These are phyloP conservation scores for Coemansia furcata DNA, from an alignment of 192 early-diverging fungal species.

Conservation along the genomic window DNA sequence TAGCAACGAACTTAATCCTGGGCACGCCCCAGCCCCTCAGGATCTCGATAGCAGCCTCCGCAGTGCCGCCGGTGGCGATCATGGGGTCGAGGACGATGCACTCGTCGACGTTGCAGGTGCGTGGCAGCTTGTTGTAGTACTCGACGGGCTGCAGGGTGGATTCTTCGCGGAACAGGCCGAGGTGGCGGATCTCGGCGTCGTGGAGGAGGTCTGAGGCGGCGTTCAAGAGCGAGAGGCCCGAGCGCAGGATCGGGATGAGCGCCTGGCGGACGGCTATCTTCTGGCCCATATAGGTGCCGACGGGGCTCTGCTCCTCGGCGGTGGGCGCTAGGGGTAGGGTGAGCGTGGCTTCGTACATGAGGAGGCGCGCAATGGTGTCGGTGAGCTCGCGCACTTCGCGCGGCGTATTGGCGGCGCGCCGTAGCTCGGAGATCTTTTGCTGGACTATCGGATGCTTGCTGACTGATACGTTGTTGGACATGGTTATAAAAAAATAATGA, in stretches of 20 bases:
- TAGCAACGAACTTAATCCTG: slow-evolving; percentile 67
- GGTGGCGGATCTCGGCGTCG: slow-evolving; percentile 68
- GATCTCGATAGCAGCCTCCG: slow-evolving; percentile 73
- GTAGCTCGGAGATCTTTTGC: slow-evolving; percentile 59
- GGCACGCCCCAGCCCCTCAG: slow-evolving; percentile 76
- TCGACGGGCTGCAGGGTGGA: slow-evolving; percentile 81
- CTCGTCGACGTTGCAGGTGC: slow-evolving; percentile 61
- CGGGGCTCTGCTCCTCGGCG: slow-evolving; percentile 47
- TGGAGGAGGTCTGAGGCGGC: slow-evolving; percentile 62
- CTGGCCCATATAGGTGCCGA: slow-evolving; percentile 45
- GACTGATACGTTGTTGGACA: slow-evolving; percentile 28
- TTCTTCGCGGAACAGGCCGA: slow-evolving; percentile 82
- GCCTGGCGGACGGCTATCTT: slow-evolving; percentile 48
- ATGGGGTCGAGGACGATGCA: slow-evolving; percentile 81
- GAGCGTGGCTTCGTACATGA: slow-evolving; percentile 64
- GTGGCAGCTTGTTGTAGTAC: slow-evolving; percentile 88
- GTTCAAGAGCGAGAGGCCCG: slow-evolving; percentile 59
- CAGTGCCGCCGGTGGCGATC: slow-evolving; percentile 79
- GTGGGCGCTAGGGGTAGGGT: slow-evolving; percentile 35
- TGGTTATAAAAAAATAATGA: background rate
- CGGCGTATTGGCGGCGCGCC: slow-evolving; percentile 47
- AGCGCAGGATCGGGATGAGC: slow-evolving; percentile 65
- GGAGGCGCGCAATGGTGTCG: slow-evolving; percentile 53
- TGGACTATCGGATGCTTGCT: slow-evolving; percentile 60
- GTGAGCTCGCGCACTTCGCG: slow-evolving; percentile 57